A percentile compares a stretch with the other conserved stretches of the same genome.
These are phyloP conservation scores for Aspergillus eucalypticola DNA, from an alignment of 2,329 filamentous ascomycete genomes.

Conservation along the genomic window DNA sequence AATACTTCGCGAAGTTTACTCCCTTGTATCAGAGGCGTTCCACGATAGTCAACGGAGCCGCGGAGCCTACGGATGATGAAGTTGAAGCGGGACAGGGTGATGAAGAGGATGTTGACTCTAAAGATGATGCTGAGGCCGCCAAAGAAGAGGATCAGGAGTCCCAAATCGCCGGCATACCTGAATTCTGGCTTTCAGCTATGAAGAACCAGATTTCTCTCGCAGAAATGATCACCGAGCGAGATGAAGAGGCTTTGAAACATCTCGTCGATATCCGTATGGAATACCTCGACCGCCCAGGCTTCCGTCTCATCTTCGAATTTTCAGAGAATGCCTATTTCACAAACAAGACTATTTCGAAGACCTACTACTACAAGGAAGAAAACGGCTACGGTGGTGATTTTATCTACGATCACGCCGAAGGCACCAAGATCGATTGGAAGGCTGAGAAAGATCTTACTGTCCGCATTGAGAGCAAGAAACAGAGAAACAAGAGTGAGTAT, in stretches of 20 bases:
- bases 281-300: conserved; percentile 96
- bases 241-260: conserved; percentile 88
- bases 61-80: conserved; percentile 85
- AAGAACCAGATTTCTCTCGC: conserved; percentile 98
- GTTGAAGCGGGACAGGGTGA: conserved; percentile 82
- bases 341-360: conserved; percentile 97
- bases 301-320: conserved; percentile 98
- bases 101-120: conserved; percentile 63
- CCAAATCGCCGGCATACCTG: conserved; percentile 77
- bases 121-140: conserved; percentile 57
- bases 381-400: conserved; percentile 98
- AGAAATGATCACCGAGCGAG: conserved; percentile 97
- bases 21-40: conserved; percentile 95
- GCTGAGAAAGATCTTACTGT: conserved; percentile 89
- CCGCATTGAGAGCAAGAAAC: conserved; percentile 97
- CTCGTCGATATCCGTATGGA: conserved; percentile 97
- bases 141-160: conserved; percentile 50
- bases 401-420: conserved; percentile 98
- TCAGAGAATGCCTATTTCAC: conserved; percentile 93
- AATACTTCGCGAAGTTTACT: conserved; percentile 98
- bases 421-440: conserved; percentile 98
- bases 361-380: conserved; percentile 98
- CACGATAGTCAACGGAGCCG: conserved; percentile 82
- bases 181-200: conserved; percentile 99
- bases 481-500: conserved; percentile 96